Conservation (phyloP, 2,329 filamentous ascomycete species). For the Talaromyces sp. region DNA sequence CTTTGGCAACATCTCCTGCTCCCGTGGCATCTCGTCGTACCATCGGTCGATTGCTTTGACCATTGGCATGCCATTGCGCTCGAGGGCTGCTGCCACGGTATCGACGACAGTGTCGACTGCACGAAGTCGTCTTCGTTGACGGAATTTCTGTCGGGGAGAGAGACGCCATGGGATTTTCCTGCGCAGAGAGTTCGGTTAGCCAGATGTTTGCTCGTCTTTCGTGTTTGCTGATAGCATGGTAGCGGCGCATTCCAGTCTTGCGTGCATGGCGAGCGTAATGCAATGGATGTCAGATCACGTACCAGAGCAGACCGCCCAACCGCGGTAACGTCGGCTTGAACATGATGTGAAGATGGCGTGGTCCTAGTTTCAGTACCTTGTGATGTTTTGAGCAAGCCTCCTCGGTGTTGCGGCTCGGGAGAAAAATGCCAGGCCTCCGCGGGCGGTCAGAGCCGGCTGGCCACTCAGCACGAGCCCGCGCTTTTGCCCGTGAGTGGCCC, state of each 20-base stretch:
- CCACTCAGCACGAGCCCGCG: conserved; percentile 6
- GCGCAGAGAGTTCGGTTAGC: conserved; percentile 22
- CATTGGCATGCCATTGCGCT: conserved; percentile 64
- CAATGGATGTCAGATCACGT: conserved; percentile 20
- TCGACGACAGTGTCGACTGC: conserved; percentile 84
- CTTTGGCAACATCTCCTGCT: conserved; percentile 89
- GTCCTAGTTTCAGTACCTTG: neutral
- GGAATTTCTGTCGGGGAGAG: conserved; percentile 83
- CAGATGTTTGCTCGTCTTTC: conserved; percentile 7
- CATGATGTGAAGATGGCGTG: conserved; percentile 50
- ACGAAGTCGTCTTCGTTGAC: conserved; percentile 76
- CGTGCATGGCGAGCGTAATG: neutral
- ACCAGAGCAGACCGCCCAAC: conserved; percentile 79
- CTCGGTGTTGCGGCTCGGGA: neutral
- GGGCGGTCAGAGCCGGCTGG: neutral
- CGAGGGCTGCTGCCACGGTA: conserved; percentile 73
- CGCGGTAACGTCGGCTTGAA: conserved; percentile 76
- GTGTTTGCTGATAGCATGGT: neutral
- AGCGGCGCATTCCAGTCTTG: neutral
- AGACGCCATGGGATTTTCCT: conserved; percentile 98
- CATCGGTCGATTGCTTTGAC: conserved; percentile 78
- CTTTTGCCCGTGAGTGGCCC: conserved; percentile 7
- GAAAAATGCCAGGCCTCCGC: neutral
- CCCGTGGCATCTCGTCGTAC: conserved; percentile 93
- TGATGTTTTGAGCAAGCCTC: neutral